Evolutionary conservation across 1,284 basidiomycete species (phyloP).

Genomic region (Ustilago shanxiensis): DNA sequence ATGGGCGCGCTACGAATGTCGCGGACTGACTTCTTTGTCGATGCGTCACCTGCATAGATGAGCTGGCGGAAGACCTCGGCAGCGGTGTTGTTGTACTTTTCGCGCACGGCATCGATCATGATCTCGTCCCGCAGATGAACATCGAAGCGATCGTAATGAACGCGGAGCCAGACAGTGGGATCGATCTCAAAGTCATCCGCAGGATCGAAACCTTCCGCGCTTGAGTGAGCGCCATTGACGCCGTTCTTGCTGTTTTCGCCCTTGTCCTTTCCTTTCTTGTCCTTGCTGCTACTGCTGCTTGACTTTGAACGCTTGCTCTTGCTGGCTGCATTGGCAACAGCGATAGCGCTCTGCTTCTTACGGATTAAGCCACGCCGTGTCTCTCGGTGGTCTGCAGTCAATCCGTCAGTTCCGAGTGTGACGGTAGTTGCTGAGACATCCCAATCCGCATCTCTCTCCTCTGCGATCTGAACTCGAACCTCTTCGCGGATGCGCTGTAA

Average conservation of each 20-base stretch:
- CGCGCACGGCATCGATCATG: conserved; percentile 55
- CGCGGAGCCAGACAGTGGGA: conserved; percentile 78
- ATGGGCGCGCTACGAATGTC: conserved; percentile 53
- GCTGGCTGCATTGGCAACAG: conserved; percentile 32
- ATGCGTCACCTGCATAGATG: conserved; percentile 70
- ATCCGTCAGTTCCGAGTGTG: conserved; percentile 33
- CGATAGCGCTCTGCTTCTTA: conserved; percentile 43
- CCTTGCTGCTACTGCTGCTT: conserved; percentile 32
- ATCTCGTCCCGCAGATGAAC: conserved; percentile 85
- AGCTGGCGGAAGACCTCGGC: conserved; percentile 66
- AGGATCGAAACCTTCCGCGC: conserved; percentile 37
- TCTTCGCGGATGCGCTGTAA: conserved; percentile 65
- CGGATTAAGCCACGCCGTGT: conserved; percentile 55
- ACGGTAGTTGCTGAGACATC: conserved; percentile 28
- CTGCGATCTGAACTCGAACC: conserved; percentile 65
- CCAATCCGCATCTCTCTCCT: conserved; percentile 69
- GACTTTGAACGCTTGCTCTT: conserved; percentile 46
- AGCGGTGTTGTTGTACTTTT: conserved; percentile 62
- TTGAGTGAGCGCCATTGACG: conserved; percentile 29
- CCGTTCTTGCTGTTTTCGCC: conserved; percentile 29
- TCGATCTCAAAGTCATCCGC: conserved; percentile 55
- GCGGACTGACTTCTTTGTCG: conserved; percentile 72
- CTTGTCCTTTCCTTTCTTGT: conserved; percentile 44
- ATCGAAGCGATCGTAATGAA: conserved; percentile 90
- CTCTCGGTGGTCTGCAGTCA: conserved; percentile 29